A percentile compares a stretch with the other conserved stretches of the same genome.
Evolutionary conservation across 2,329 filamentous ascomycete genomes (phyloP).

Genomic region (Diplodia corticola): DNA sequence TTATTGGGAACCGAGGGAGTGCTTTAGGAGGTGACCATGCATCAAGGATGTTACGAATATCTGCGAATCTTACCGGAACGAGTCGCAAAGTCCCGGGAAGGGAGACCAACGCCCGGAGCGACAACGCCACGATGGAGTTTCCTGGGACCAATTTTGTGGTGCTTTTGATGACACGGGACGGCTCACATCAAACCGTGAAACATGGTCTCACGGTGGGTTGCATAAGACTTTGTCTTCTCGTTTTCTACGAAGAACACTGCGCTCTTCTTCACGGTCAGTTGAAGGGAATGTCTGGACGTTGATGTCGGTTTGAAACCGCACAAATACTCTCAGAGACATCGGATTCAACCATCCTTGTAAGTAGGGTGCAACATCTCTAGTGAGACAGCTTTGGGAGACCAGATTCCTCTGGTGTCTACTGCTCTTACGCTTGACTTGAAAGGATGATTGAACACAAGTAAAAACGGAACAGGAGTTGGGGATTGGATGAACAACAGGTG

Average conservation of each 20-base stretch:
- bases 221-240: no score
- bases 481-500: not conserved
- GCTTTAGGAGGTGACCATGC: not conserved
- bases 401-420: no score
- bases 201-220: not conserved
- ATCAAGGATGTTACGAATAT: not conserved
- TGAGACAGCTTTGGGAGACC: no score
- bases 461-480: not conserved
- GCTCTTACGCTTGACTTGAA: not conserved
- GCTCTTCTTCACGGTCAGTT: no score
- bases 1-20: not conserved
- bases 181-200: not conserved
- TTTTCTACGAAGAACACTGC: no score
- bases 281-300: no score
- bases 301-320: no score
- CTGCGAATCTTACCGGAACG: not conserved
- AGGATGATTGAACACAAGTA: not conserved
- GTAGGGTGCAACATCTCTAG: no score
- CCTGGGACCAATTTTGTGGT: not conserved
- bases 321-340: no score
- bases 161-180: not conserved
- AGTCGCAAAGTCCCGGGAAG: not conserved
- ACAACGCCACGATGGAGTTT: not conserved
- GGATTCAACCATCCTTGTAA: no score
- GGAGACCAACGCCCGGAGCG: not conserved